A percentile compares a stretch with the other conserved stretches of the same genome.
These are phyloP conservation scores for Sarcomyxa edulis DNA, from an alignment of 768 basidiomycete genomes.

Conservation along the genomic window DNA sequence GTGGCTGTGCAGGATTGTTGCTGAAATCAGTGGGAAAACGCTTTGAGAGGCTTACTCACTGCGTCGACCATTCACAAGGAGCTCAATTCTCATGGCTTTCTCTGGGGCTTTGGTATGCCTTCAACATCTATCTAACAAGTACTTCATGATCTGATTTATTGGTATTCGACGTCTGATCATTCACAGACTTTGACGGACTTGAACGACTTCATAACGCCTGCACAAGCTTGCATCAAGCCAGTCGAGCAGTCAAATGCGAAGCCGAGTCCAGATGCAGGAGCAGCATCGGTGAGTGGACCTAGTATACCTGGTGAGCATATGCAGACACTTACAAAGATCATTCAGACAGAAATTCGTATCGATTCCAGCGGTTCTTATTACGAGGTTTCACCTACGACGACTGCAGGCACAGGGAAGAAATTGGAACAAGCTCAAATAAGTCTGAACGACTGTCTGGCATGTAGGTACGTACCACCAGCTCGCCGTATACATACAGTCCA, in stretches of 20 bases:
- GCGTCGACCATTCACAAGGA: too few relatives aligned
- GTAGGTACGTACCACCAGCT: slow-evolving; percentile 60
- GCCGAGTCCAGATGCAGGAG: slow-evolving; percentile 25
- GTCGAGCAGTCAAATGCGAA: slow-evolving; percentile 46
- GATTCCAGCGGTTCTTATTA: slow-evolving; percentile 85
- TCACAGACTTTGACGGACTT: slow-evolving; percentile 91
- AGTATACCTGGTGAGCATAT: too few relatives aligned
- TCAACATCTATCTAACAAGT: background rate
- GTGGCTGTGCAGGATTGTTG: too few relatives aligned
- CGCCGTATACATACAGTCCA: background rate
- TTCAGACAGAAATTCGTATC: slow-evolving; percentile 87
- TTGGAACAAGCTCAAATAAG: slow-evolving; percentile 93
- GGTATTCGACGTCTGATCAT: slow-evolving; percentile 6
- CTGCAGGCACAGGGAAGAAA: slow-evolving; percentile 39
- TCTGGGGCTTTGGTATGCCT: slow-evolving; percentile 76
- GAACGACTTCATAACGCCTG: slow-evolving; percentile 95
- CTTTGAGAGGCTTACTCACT: too few relatives aligned
- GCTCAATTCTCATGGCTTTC: too few relatives aligned
- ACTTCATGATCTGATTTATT: slow-evolving; percentile 6
- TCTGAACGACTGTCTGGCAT: slow-evolving; percentile 95
- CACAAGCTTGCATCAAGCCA: slow-evolving; percentile 97
- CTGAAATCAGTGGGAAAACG: too few relatives aligned
- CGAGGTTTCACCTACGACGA: slow-evolving; percentile 49
- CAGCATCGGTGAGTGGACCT: slow-evolving; percentile 28
- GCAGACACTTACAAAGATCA: slow-evolving; percentile 3